Base-by-base conservation (phyloP, 1,139 yeast species). In the Dujonia santamariae region DNA sequence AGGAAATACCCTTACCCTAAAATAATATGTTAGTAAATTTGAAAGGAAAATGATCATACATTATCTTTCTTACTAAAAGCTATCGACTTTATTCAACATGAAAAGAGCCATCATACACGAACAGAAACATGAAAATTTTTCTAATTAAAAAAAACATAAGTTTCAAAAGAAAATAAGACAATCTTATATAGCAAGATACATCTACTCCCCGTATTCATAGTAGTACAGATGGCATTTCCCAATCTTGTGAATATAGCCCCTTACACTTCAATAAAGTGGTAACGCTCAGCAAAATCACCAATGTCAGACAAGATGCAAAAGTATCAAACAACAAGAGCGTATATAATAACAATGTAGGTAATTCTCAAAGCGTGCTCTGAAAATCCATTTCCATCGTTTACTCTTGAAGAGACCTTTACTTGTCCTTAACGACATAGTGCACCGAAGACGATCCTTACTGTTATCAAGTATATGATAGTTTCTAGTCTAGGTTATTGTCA, bases 1-100 rank as follows among this genome's bases (percentile, higher is more conserved):
- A 82, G 63, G 97, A 86, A 67, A 94, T 94, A 77, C 99, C 99
- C 78, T 94, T 94, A 76, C 99, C 99, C 94, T 84, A 58, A 51
- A 45, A 41, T 13, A 39, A 34, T 29, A 12, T 46, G 69, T 64
- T 63, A 64, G 70, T 63, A 61, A 23, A 34, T n/a, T n/a, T n/a
- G 12, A 15, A 13, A 28, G 9, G 12, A 7, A 7, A 13, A 23
- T 7, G n/a, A n/a, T 7, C n/a, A n/a, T n/a, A n/a, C n/a, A n/a
- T n/a, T n/a, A n/a, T n/a, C n/a, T n/a, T n/a, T n/a, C n/a, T n/a
- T n/a, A n/a, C n/a, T n/a, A n/a, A n/a, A n/a, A n/a, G n/a, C n/a
- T n/a, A n/a, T n/a, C n/a, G 21, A 19, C 21, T 9, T 19, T 7
- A 19, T 7, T 7, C 21, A 7, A 7, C 21, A 19, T 7, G 9